Conservation (phyloP, 2,329 filamentous ascomycete species). For the Plenodomus biglobosus region DNA sequence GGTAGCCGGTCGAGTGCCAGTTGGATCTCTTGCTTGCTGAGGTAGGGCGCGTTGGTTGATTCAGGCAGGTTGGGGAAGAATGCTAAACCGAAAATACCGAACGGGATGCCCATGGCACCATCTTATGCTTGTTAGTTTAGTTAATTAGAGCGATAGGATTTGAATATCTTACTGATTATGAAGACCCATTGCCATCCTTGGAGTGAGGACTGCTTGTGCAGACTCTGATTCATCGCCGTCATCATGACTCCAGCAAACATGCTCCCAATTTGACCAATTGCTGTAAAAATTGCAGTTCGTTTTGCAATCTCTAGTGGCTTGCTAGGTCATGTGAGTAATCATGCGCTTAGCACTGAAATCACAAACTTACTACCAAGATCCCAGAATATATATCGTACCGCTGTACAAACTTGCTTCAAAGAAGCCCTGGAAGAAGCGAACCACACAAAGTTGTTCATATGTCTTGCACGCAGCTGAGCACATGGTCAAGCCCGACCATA, state of each 20-base stretch:
- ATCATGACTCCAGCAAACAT: slow-evolving; percentile 40
- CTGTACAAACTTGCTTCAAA: slow-evolving; percentile 34
- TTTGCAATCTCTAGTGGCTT: slow-evolving; percentile 35
- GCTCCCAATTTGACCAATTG: slow-evolving; percentile 33
- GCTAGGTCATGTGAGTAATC: slow-evolving; percentile 2
- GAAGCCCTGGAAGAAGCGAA: slow-evolving; percentile 32
- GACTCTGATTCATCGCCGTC: slow-evolving; percentile 35
- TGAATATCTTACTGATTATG: slow-evolving; percentile 21
- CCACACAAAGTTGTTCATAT: slow-evolving; percentile 29
- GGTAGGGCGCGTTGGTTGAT: slow-evolving; percentile 23
- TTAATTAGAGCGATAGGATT: neutral
- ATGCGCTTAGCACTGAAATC: neutral
- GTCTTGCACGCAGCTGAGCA: slow-evolving; percentile 30
- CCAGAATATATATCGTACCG: slow-evolving; percentile 35
- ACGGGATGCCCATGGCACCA: slow-evolving; percentile 33
- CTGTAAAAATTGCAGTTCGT: slow-evolving; percentile 34
- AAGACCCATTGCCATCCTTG: slow-evolving; percentile 37
- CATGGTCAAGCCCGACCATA: slow-evolving; percentile 37
- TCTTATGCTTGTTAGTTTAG: slow-evolving; percentile 26
- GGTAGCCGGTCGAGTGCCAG: slow-evolving; percentile 30
- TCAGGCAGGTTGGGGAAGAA: slow-evolving; percentile 35
- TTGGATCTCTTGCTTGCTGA: slow-evolving; percentile 29
- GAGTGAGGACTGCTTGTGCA: slow-evolving; percentile 22
- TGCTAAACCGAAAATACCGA: slow-evolving; percentile 31
- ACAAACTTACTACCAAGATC: slow-evolving; percentile 28